phyloP scores from a whole-genome alignment of 805 yeast species.

The Cyberlindnera euphorbiiphila region DNA sequence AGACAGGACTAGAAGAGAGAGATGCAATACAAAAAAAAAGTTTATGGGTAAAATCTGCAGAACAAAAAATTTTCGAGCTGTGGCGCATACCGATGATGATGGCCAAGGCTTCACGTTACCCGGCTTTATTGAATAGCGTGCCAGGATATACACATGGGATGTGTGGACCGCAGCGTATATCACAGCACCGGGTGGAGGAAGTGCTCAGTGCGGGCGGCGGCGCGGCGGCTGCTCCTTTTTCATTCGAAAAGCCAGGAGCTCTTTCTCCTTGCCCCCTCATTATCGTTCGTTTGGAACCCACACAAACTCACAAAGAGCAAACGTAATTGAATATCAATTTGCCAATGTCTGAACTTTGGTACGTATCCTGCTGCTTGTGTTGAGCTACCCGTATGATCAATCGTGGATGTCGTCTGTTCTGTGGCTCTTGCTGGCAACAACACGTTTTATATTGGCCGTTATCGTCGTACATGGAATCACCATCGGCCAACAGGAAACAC shows the following conservation, averaged over 20 bases:
- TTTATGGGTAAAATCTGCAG: neutral
- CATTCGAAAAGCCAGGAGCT: conserved; percentile 6
- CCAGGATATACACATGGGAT: conserved; percentile 10
- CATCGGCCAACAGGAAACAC: no score
- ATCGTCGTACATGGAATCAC: neutral
- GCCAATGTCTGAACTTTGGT: conserved; percentile 73
- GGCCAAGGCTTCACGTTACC: no score
- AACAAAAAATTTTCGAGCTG: conserved; percentile 7
- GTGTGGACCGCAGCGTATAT: conserved; percentile 7
- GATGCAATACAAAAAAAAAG: no score
- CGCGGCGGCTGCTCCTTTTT: conserved; percentile 13
- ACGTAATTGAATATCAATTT: conserved; percentile 3
- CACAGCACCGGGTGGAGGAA: no score
- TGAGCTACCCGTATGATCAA: no score
- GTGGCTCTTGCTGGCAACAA: neutral
- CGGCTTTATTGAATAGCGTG: conserved; percentile 1
- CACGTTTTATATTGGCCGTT: conserved; percentile 3
- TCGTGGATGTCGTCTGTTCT: neutral
- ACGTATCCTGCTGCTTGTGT: conserved; percentile 32
- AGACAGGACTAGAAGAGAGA: neutral
- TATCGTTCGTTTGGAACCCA: neutral
- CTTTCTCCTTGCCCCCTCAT: neutral
- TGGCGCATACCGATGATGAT: conserved; percentile 5
- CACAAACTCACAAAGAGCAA: neutral
- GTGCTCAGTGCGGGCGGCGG: no score